Conservation (phyloP, 495 filamentous ascomycete genomes). For the Aeminium ludgeri region DNA sequence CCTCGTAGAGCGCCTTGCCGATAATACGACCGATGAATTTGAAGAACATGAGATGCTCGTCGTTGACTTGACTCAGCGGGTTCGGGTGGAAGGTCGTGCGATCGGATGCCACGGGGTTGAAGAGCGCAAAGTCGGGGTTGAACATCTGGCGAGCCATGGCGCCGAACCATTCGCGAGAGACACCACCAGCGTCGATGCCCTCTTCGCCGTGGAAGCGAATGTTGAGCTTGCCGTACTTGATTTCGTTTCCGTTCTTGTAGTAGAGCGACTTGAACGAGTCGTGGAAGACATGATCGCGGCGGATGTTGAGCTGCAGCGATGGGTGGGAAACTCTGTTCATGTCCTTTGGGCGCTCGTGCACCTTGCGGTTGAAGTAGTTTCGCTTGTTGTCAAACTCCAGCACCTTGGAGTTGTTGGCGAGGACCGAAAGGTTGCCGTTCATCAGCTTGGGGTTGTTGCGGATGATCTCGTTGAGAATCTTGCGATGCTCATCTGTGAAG, state of each 20-base stretch:
- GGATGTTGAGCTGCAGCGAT: slow-evolving; percentile 72
- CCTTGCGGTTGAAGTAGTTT: slow-evolving; percentile 89
- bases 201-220: slow-evolving; percentile 96
- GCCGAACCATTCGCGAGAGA: slow-evolving; percentile 98
- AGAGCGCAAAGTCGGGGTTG: slow-evolving; percentile 92
- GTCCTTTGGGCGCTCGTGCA: slow-evolving; percentile 52
- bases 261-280: slow-evolving; percentile 94
- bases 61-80: slow-evolving; percentile 78
- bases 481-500: slow-evolving; percentile 95
- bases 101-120: slow-evolving; percentile 92
- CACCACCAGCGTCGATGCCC: slow-evolving; percentile 92
- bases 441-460: slow-evolving; percentile 93
- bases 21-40: slow-evolving; percentile 98
- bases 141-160: slow-evolving; percentile 97
- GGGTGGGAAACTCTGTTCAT: slow-evolving; percentile 50
- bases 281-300: slow-evolving; percentile 91
- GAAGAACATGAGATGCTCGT: slow-evolving; percentile 95
- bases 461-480: slow-evolving; percentile 95
- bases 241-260: slow-evolving; percentile 86
- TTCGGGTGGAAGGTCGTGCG: slow-evolving; percentile 98
- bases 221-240: slow-evolving; percentile 95
- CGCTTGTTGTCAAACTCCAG: slow-evolving; percentile 99
- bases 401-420: slow-evolving; percentile 98
- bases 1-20: slow-evolving; percentile 94
- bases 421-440: slow-evolving; percentile 87